Base-by-base conservation (phyloP, 2,329 filamentous ascomycete genomes). In the Boeremia exigua region DNA sequence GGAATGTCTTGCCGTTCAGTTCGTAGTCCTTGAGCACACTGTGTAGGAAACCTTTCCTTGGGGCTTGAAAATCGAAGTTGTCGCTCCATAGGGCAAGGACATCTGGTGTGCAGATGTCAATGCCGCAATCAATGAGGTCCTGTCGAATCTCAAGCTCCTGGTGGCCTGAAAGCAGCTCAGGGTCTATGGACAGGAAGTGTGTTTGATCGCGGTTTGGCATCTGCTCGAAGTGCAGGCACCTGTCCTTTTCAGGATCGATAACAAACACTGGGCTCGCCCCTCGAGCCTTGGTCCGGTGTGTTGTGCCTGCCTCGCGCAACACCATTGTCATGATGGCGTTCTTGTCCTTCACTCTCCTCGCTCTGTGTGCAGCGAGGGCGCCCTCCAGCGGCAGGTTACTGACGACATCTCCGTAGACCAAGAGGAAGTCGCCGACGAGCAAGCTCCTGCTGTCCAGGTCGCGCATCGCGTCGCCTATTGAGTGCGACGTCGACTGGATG, bases 281-380 rank as follows among this genome's bases (percentile, higher is more conserved):
- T 54, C 89, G 86, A 1, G 86, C 83, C 75, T 94, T 94, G 27
- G 91, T 92, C 49, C 91, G 83, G 77, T 96, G 92, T 43, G 81
- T 81, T 6, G 83, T 79, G 40, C 91, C 91, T 8, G 88, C 90
- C 72, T 93, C 89, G 40, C 92, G 85, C 56, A 98, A 79, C 11
- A 99, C 86, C 83, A 97, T 90, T 3, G 95, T 99, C 95, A 99
- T 98, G 77, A 97, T 96, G 33, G 94, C 92, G 73, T 96, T 94
- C 69, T 95, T 94, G 78, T 96, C 92, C 49, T 88, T 87, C 70
- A 88, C 85, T 56, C 92, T 86, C 56, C 95, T 88, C 51, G 88
- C 88, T 58, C 91, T 87, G 75, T 99, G 95, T 48, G 86, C 87
- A 3, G 87, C 86, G 47, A 99, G 79, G 8, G 90, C 89, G 43